Evolutionary conservation across 192 early-diverging fungal species (phyloP).

Genomic region (Umbelopsis vinacea): DNA sequence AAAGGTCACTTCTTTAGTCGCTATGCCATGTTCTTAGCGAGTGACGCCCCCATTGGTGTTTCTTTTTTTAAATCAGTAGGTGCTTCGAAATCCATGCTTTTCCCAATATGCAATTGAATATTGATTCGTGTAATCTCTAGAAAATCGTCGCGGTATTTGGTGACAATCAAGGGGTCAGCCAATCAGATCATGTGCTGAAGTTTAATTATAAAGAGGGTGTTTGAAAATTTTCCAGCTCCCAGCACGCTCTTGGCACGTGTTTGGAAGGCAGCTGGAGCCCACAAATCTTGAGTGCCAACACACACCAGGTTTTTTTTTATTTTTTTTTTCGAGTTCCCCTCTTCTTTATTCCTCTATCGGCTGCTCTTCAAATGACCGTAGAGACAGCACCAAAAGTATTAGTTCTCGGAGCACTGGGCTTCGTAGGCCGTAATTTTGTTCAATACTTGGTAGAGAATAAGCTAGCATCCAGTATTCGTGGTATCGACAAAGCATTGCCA

Average conservation of each 20-base stretch:
- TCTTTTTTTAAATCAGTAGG: not conserved
- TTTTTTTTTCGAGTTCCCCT: not conserved
- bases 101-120: not conserved
- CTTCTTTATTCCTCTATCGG: not conserved
- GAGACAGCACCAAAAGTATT: slow-evolving; percentile 62
- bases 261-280: not conserved
- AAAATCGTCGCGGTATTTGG: slow-evolving; percentile 2
- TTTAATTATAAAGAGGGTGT: not conserved
- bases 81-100: not conserved
- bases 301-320: not conserved
- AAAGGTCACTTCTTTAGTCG: no score
- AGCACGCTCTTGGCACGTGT: slow-evolving; percentile 1
- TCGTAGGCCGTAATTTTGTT: slow-evolving; percentile 83
- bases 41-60: not conserved
- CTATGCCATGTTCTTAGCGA: not conserved
- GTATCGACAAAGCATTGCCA: slow-evolving; percentile 83
- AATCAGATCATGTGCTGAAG: not conserved
- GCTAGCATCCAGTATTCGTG: slow-evolving; percentile 65
- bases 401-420: slow-evolving; percentile 83
- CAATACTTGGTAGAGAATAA: slow-evolving; percentile 69
- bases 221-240: slow-evolving; percentile 1
- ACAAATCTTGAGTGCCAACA: not conserved
- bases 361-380: slow-evolving; percentile 26
- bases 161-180: slow-evolving; percentile 14
- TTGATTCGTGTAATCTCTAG: slow-evolving; percentile 1